A percentile compares a stretch with the other conserved stretches of the same genome.
Conservation (phyloP, 1,284 basidiomycete genomes). For the Caloboletus firmus region DNA sequence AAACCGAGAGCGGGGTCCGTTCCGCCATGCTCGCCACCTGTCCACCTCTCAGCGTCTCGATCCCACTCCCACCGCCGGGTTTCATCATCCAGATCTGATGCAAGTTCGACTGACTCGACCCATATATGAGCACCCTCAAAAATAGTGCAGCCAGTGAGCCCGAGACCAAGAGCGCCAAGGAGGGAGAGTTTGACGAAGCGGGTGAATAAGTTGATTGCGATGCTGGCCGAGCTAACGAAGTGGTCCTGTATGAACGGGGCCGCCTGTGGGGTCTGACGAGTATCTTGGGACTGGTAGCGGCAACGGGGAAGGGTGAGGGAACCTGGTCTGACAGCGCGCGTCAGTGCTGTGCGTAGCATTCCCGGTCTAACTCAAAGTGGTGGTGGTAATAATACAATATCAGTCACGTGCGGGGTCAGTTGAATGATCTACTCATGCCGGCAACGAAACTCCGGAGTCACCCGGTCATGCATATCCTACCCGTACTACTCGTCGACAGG, state of each 20-base stretch:
- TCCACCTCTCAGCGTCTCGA: conserved; percentile 68
- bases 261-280: conserved; percentile 1
- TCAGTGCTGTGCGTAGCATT: conserved; percentile 16
- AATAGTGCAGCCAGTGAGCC: conserved; percentile 40
- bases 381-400: too few relatives aligned
- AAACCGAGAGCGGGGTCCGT: conserved; percentile 73
- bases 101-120: conserved; percentile 65
- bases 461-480: neutral
- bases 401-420: conserved; percentile 7
- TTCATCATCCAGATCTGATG: conserved; percentile 54
- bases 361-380: neutral
- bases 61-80: conserved; percentile 71
- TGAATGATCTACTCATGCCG: neutral
- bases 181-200: conserved; percentile 44
- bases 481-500: too few relatives aligned
- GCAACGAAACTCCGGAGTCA: neutral
- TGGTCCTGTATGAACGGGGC: conserved; percentile 35
- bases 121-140: conserved; percentile 69
- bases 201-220: conserved; percentile 39
- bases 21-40: conserved; percentile 67
- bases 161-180: conserved; percentile 41
- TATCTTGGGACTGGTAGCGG: conserved; percentile 20
- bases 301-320: neutral
- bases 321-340: conserved; percentile 1
- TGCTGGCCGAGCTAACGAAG: conserved; percentile 37